These are phyloP conservation scores for Aspergillus carbonarius DNA, from an alignment of 2,329 filamentous ascomycete species.

Conservation along the genomic window DNA sequence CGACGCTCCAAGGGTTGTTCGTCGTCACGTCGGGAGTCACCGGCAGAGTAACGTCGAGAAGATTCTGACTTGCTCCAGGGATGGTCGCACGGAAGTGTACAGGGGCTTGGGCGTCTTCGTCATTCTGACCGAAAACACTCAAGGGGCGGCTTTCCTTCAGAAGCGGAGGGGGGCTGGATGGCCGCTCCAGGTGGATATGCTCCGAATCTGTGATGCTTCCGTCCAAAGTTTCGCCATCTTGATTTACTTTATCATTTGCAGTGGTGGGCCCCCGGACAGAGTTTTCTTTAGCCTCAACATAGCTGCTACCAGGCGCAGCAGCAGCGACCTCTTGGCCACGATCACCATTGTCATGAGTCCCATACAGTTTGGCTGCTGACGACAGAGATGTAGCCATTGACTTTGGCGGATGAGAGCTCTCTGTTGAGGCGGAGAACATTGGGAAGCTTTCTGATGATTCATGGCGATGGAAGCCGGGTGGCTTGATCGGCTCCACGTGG, in stretches of 20 bases:
- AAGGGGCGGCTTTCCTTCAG: constrained; percentile 37
- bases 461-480: constrained; percentile 48
- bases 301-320: constrained; percentile 1
- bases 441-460: constrained; percentile 62
- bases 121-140: constrained; percentile 14
- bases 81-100: constrained; percentile 3
- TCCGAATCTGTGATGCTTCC: constrained; percentile 24
- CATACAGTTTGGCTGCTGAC: constrained; percentile 30
- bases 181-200: constrained; percentile 46
- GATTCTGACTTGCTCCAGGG: constrained; percentile 18
- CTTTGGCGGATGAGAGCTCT: constrained; percentile 53
- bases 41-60: constrained; percentile 31
- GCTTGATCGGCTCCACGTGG: constrained; percentile 29
- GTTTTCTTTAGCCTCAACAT: constrained; percentile 6
- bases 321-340: constrained; percentile 21
- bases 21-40: constrained; percentile 30
- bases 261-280: constrained; percentile 14
- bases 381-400: constrained; percentile 55
- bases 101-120: neutral
- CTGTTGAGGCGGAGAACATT: constrained; percentile 64
- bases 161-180: constrained; percentile 38
- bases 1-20: constrained; percentile 42
- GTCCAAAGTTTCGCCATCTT: constrained; percentile 26
- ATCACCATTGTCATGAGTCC: constrained; percentile 20
- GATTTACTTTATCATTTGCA: constrained; percentile 18